Evolutionary conservation across 1,139 yeast genomes (phyloP), one percentile per base, ranked within the genome.

Genomic region (Pichia sp.): DNA sequence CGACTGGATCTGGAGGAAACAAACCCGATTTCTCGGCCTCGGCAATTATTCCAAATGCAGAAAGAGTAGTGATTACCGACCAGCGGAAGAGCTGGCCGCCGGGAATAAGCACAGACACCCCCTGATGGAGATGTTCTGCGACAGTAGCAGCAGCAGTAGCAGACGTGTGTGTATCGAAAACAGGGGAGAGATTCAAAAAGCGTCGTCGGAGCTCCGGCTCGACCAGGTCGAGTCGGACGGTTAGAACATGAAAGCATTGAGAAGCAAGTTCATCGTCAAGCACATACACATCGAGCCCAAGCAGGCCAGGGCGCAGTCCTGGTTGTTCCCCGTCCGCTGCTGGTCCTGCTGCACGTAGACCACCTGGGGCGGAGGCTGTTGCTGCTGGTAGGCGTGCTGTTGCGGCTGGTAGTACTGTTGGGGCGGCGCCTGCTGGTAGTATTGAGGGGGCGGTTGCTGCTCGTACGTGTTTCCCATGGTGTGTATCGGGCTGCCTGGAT

Each of bases 321-420:
- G 45, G 20, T 55, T 55, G 40, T 52, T 55, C 2, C 24, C n/a
- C 2, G 38, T 34, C 27, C 50, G 53, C 31, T 48, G 54, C n/a
- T 9, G 48, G 5, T 49, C 46, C 31, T 55, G 58, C 34, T 55
- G 58, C 2, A 55, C 58, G 31, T 52, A 55, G 6, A 55, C 47
- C 4, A 40, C 38, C 27, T 44, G 58, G 24, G 24, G 24, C 3
- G 54, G 58, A 31, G 34, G 34, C 4, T 51, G 52, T 8, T 69
- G 73, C 46, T 65, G 74, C 29, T 33, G 54, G 14, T 54, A 44
- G 16, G 51, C 71, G 59, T 80, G 84, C 60, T 75, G 83, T 63
- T 77, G 83, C 14, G 29, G 55, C 20, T 50, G 52, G 33, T 47
- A 47, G 17, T 49, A 64, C 71, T 36, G 46, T 33, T 72, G 74